Evolutionary conservation across 2,329 filamentous ascomycete species (phyloP).

Genomic region (Fusarium xylarioides): DNA sequence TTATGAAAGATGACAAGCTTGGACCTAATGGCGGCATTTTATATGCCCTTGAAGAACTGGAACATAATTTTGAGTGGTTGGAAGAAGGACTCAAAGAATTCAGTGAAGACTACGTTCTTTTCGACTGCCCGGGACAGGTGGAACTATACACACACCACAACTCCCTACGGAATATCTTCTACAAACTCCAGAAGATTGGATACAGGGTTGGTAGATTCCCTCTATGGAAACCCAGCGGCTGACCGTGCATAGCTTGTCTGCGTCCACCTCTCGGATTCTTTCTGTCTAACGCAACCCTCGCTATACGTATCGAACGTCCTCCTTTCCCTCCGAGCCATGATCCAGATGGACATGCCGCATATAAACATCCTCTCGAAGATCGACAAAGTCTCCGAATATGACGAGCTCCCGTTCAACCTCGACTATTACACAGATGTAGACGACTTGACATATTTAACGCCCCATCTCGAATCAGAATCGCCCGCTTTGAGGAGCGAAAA

Average conservation of each 20-base stretch:
- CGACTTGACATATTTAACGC: conserved; percentile 85
- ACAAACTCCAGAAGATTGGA: conserved; percentile 86
- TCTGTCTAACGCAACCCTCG: conserved; percentile 90
- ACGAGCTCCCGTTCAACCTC: conserved; percentile 90
- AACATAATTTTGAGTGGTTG: conserved; percentile 93
- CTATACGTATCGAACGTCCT: conserved; percentile 95
- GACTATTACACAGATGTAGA: conserved; percentile 98
- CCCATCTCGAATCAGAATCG: conserved; percentile 81
- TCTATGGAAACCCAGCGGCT: conserved; percentile 7
- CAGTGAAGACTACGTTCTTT: conserved; percentile 90
- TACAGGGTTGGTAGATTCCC: conserved; percentile 75
- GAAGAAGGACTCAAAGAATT: conserved; percentile 81
- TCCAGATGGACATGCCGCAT: conserved; percentile 96
- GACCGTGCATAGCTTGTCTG: conserved; percentile 77
- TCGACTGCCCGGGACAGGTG: conserved; percentile 96
- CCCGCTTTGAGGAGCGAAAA: conserved; percentile 75
- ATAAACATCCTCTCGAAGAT: conserved; percentile 98
- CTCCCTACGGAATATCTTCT: conserved; percentile 90
- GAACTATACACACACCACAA: conserved; percentile 97
- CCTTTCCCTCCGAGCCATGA: conserved; percentile 92
- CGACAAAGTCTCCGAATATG: conserved; percentile 88
- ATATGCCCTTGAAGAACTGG: conserved; percentile 94
- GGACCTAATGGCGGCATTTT: conserved; percentile 93
- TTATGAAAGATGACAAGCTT: conserved; percentile 90
- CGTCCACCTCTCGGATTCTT: conserved; percentile 92